Percentiles rank a stretch among this genome's conserved stretches.
Evolutionary conservation across 805 yeast genomes (phyloP).

Genomic region (Metschnikowia picachoensis): DNA sequence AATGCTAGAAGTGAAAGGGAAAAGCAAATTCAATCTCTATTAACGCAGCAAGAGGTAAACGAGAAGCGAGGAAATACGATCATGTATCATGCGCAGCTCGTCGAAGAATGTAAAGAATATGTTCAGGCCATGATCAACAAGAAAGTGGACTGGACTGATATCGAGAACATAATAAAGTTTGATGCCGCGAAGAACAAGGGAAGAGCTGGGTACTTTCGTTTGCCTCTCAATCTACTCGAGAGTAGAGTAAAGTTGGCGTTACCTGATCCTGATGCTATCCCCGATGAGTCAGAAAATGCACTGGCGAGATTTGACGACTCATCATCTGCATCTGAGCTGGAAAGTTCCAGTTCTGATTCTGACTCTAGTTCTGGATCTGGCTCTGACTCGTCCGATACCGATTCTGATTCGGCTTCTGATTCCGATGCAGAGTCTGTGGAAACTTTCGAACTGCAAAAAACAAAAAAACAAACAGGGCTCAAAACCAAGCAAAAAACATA

Average conservation of each 20-base stretch:
- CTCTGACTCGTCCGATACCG: conserved; percentile 25
- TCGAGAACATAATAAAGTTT: conserved; percentile 65
- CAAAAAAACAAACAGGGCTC: conserved; percentile 12
- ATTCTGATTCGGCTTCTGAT: conserved; percentile 28
- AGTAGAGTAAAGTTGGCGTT: conserved; percentile 60
- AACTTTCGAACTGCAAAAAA: conserved; percentile 11
- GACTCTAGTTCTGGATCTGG: conserved; percentile 23
- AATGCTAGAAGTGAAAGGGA: conserved; percentile 72
- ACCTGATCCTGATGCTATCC: conserved; percentile 43
- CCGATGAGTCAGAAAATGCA: conserved; percentile 5
- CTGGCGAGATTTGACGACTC: conserved; percentile 20
- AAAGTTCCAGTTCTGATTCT: conserved; percentile 10
- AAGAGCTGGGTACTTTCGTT: conserved; percentile 56
- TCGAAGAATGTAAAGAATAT: conserved; percentile 66
- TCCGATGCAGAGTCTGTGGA: conserved; percentile 11
- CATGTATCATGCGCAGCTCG: conserved; percentile 61
- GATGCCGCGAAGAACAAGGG: conserved; percentile 66
- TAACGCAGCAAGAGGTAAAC: conserved; percentile 59
- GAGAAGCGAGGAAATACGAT: conserved; percentile 70
- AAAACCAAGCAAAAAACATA: conserved; percentile 11
- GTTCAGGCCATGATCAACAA: conserved; percentile 68
- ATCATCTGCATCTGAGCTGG: conserved; percentile 12
- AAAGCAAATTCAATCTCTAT: conserved; percentile 62
- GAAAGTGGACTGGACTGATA: conserved; percentile 92
- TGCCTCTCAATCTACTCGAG: conserved; percentile 67